phyloP scores from a whole-genome alignment of 345 rosid genomes.

The Triadica sebifera region DNA sequence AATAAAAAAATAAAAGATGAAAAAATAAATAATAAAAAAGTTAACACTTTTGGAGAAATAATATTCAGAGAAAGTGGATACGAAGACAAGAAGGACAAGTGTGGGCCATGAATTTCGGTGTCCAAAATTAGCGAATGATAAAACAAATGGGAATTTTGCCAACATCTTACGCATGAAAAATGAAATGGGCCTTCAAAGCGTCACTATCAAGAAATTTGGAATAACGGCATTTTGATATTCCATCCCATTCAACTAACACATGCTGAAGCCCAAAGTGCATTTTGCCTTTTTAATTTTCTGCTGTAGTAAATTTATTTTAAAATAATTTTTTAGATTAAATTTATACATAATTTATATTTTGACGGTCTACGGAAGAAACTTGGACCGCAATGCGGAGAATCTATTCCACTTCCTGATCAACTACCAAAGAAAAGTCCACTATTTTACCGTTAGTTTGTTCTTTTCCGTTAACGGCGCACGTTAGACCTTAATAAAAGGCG shows the following conservation, averaged over 20 bases:
- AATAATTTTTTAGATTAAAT: no score
- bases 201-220: slow-evolving; percentile 3
- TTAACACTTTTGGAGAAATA: no score
- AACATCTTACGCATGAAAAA: not conserved
- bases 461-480: slow-evolving; percentile 45
- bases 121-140: not conserved
- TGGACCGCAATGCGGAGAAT: not conserved
- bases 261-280: no score
- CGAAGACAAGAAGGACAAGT: not conserved
- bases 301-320: no score
- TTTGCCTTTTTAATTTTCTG: no score
- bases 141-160: slow-evolving; percentile 14
- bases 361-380: not conserved
- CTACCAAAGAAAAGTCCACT: slow-evolving; percentile 1
- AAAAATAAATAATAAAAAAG: no score
- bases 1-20: no score
- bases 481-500: slow-evolving; percentile 14
- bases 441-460: slow-evolving; percentile 40
- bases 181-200: no score
- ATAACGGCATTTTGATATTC: no score
- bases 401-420: not conserved
- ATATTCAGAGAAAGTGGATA: not conserved
- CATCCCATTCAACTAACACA: no score
- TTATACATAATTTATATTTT: no score
- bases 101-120: not conserved